These are phyloP conservation scores for Rhodamnia rubescens DNA, from an alignment of 345 rosid genomes.

Conservation along the genomic window DNA sequence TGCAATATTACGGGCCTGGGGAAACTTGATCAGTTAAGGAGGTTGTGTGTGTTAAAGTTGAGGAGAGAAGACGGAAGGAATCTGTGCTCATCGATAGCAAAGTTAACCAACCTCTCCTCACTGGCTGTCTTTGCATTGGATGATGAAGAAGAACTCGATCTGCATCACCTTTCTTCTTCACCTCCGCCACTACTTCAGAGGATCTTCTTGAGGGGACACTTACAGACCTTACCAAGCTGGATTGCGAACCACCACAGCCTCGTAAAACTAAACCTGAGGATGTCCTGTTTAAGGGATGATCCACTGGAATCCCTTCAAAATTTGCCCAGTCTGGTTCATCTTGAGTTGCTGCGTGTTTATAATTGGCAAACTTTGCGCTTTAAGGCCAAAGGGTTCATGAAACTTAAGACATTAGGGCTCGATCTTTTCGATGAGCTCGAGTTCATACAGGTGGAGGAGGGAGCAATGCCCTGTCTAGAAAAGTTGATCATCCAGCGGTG, in stretches of 20 bases:
- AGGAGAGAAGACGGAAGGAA: slow-evolving; percentile 22
- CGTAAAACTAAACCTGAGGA: slow-evolving; percentile 9
- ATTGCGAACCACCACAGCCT: slow-evolving; percentile 10
- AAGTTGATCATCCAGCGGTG: slow-evolving; percentile 16
- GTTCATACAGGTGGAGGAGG: slow-evolving; percentile 11
- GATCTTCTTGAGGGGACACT: slow-evolving; percentile 14
- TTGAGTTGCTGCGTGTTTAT: slow-evolving; percentile 16
- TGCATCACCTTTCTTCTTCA: slow-evolving; percentile 8
- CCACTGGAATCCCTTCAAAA: slow-evolving; percentile 18
- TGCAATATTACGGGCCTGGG: slow-evolving; percentile 17
- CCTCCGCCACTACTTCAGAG: slow-evolving; percentile 21
- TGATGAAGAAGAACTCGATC: slow-evolving; percentile 18
- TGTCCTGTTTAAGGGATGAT: slow-evolving; percentile 18
- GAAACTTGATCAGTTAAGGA: slow-evolving; percentile 23
- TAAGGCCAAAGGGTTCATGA: slow-evolving; percentile 12
- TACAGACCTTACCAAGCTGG: slow-evolving; percentile 19
- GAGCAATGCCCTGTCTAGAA: slow-evolving; percentile 17
- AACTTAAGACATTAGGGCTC: slow-evolving; percentile 18
- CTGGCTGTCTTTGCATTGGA: slow-evolving; percentile 16
- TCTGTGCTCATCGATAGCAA: slow-evolving; percentile 18
- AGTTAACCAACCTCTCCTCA: slow-evolving; percentile 17
- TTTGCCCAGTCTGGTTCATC: slow-evolving; percentile 24
- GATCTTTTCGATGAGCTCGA: slow-evolving; percentile 18
- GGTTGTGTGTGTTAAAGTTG: slow-evolving; percentile 26
- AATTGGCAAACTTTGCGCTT: slow-evolving; percentile 11